Evolutionary conservation across 371 early-diverging fungal species (phyloP), one percentile per base, ranked within the genome.

Genomic region (Mortierella sp.): DNA sequence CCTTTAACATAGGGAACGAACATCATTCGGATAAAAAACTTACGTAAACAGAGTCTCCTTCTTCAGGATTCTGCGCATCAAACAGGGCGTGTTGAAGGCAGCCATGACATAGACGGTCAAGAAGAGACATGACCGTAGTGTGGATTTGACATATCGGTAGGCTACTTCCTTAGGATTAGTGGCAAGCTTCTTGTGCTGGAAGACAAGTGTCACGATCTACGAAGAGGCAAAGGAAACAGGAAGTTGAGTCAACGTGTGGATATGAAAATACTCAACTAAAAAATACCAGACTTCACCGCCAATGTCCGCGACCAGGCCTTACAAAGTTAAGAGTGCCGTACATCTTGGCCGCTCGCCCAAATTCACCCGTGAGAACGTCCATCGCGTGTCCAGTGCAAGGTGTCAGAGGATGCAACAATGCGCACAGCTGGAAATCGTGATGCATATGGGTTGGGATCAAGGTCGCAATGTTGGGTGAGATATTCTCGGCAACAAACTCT

Each of bases 301-400:
- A 31, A 14, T 2, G 37, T 34, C n/a, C n/a, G n/a, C n/a, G n/a
- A n/a, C n/a, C n/a, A 4, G 3, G 27, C 64, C 86, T 76, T 83
- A 90, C 91, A 39, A 86, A 70, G 64, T 93, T 93, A 41, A 93
- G 75, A 1, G 93, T 90, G 14, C 87, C 84, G 63, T 92, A 93
- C 49, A 93, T 78, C 68, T 86, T 83, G 46, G 87, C 81, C 6
- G 90, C 88, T 30, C 87, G 81, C 4, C 79, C 54, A 47, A 84
- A 83, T 60, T 87, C 86, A 23, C 81, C 81, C 8, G 71, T 67
- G 58, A 86, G 80, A 4, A 65, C 73, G 6, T 80, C 70, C 39
- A 86, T 67, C 17, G 82, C 79, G 9, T 68, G 65, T 17, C 81
- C 56, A 47, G 91, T 89, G 64, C 83, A 85, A 4, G 81, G 80